Evolutionary conservation across 2,329 filamentous ascomycete species (phyloP).

Genomic region (Apiospora aurea): DNA sequence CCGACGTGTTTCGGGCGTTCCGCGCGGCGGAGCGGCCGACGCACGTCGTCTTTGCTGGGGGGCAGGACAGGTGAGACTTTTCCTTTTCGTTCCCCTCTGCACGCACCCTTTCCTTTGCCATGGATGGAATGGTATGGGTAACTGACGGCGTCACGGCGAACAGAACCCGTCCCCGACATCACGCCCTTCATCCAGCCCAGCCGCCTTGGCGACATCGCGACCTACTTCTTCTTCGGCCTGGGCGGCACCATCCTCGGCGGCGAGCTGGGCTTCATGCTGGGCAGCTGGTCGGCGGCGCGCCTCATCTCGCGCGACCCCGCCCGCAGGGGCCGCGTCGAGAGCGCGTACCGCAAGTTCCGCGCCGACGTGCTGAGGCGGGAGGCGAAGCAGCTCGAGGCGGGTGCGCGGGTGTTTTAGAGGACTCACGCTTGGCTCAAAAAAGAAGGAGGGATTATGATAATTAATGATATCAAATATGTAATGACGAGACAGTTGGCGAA

Average conservation of each 20-base stretch:
- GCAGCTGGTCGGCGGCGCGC: conserved; percentile 60
- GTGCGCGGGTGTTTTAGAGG: conserved; percentile 37
- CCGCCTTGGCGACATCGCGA: conserved; percentile 64
- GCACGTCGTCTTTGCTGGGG: conserved; percentile 66
- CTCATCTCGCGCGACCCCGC: conserved; percentile 61
- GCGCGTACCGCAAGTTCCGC: conserved; percentile 67
- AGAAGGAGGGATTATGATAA: neutral
- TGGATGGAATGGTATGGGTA: too few relatives aligned
- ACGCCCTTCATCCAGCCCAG: conserved; percentile 64
- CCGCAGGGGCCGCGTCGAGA: conserved; percentile 63
- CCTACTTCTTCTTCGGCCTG: conserved; percentile 67
- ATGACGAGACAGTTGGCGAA: too few relatives aligned
- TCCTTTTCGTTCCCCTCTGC: conserved; percentile 2
- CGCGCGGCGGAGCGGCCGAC: conserved; percentile 67
- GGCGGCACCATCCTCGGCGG: conserved; percentile 71
- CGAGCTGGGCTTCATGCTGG: conserved; percentile 66
- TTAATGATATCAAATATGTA: too few relatives aligned
- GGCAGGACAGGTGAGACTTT: conserved; percentile 59
- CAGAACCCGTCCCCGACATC: conserved; percentile 68
- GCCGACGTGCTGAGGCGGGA: conserved; percentile 69
- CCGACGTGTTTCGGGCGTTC: conserved; percentile 68
- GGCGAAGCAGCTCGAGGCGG: conserved; percentile 60
- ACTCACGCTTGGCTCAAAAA: neutral
- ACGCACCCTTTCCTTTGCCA: neutral
- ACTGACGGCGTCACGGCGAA: too few relatives aligned